A percentile compares a stretch with the other conserved stretches of the same genome.
phyloP scores from a whole-genome alignment of 768 basidiomycete genomes.

The Auricularia sp. region DNA sequence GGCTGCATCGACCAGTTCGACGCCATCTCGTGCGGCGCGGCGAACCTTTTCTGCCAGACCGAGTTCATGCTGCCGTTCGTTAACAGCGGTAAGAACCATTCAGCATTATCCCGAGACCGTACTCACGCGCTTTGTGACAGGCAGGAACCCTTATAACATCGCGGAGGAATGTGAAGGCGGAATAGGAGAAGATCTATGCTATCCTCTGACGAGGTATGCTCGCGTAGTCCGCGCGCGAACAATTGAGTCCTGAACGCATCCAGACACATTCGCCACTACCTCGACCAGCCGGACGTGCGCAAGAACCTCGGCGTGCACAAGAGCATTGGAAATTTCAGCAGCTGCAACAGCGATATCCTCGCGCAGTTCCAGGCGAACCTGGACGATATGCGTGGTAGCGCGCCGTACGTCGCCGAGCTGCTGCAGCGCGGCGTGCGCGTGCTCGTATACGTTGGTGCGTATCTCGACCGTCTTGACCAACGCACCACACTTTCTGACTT shows the following conservation, averaged over 20 bases:
- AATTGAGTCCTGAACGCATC: neutral
- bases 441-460: conserved; percentile 19
- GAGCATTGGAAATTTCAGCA: conserved; percentile 30
- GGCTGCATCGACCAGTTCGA: conserved; percentile 37
- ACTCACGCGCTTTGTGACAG: conserved; percentile 22
- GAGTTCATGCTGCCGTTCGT: conserved; percentile 6
- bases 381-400: conserved; percentile 28
- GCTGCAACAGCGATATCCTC: conserved; percentile 33
- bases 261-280: conserved; percentile 51
- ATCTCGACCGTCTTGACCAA: neutral
- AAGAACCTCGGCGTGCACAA: conserved; percentile 52
- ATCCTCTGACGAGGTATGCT: conserved; percentile 39
- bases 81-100: conserved; percentile 15
- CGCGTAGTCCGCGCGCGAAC: neutral
- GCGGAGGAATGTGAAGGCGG: conserved; percentile 47
- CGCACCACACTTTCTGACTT: too few relatives aligned
- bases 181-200: conserved; percentile 40
- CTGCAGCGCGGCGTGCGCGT: conserved; percentile 27
- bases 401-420: conserved; percentile 27
- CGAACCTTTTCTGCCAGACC: conserved; percentile 28
- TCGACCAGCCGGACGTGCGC: conserved; percentile 47
- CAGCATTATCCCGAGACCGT: neutral
- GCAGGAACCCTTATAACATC: conserved; percentile 56
- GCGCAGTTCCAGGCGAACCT: conserved; percentile 35
- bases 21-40: conserved; percentile 32